phyloP scores from a whole-genome alignment of 2,329 filamentous ascomycete species.

The Aspergillus pseudoviridinutans region DNA sequence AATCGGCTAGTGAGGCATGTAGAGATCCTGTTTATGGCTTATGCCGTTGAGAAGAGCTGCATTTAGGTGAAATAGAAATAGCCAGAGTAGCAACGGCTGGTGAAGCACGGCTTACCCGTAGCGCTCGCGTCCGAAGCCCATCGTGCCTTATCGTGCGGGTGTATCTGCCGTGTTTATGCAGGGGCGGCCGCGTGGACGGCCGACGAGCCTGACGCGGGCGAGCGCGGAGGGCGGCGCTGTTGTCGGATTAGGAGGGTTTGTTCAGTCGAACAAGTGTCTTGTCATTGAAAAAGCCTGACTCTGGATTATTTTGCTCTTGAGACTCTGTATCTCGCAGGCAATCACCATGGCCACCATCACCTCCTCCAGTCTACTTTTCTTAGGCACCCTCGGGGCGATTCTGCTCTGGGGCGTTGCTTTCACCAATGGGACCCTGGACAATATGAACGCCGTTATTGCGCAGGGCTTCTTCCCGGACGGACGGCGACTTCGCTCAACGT shows the following conservation, averaged over 20 bases:
- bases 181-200: neutral
- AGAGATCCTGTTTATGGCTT: neutral
- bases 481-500: neutral
- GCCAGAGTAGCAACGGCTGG: neutral
- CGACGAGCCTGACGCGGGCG: neutral
- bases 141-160: neutral
- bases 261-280: neutral
- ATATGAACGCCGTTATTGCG: neutral
- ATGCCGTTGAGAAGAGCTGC: neutral
- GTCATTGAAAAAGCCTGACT: neutral
- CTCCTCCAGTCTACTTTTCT: neutral
- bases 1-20: neutral
- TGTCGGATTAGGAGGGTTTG: too few species aligned
- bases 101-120: neutral
- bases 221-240: neutral
- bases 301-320: neutral
- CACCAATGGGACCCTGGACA: neutral
- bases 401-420: neutral
- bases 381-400: neutral
- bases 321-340: neutral
- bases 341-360: neutral
- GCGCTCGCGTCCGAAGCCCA: neutral
- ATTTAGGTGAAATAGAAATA: neutral
- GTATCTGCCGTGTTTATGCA: neutral
- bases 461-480: neutral